Evolutionary conservation across 2,329 filamentous ascomycete species (phyloP), one percentile per base, ranked within the genome.

Genomic region (Trichocomaceae sp.): DNA sequence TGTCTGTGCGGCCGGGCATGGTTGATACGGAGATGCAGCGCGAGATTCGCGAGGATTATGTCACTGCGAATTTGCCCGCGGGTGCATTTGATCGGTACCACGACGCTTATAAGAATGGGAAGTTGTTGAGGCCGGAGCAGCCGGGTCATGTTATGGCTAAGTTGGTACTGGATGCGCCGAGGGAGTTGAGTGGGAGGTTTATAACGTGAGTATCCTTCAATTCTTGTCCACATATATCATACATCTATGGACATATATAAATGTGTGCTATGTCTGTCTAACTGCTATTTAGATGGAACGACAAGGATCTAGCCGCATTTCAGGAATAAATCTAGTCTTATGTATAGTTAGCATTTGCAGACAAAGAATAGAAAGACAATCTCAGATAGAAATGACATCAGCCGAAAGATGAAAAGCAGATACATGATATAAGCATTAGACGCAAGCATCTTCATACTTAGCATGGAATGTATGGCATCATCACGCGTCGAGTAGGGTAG

Each of bases 11-110:
- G 3, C 91, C 91, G 0, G 91, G 91, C 2, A 83, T 88, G 46
- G 86, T 95, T 7, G 87, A 96, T 66, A 96, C 91, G 0, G 86
- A 86, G 50, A 96, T 96, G 91, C 91, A 96, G 69, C 79, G 79
- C n/a, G 81, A 87, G 55, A 81, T 99, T 55, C 79, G 93, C 50
- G 84, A 90, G 47, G 80, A 83, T 56, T 86, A 93, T 69, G 76
- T 79, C 7, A 29, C 7, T 5, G 77, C 74, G 26, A 72, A 72
- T 15, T 83, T 88, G 79, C 79, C 82, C 60, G 72, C 72, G 19
- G 76, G 77, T 51, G 80, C 85, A 61, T 76, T 76, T 22, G 70
- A 75, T 17, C 84, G 81, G 62, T 97, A 97, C 63, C 76, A 82
- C 12, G 76, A 81, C 1, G 79, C 87, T 15, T 86, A 90, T 66